Base-by-base conservation (phyloP, 441 rosid genomes). In the Adansonia gregorii region DNA sequence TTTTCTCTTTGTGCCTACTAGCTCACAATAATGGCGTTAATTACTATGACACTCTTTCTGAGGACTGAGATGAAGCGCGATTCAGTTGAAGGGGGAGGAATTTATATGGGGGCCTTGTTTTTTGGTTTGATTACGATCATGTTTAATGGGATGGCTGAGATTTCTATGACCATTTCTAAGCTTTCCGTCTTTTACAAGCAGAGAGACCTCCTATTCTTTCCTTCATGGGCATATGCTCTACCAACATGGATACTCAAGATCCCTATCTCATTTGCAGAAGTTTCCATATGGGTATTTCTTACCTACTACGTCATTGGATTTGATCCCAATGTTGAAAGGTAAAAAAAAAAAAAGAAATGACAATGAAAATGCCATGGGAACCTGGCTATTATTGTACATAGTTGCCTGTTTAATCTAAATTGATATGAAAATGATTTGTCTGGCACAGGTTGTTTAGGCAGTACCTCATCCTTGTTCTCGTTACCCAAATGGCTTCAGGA, bases 141-240 rank as follows among this genome's bases (percentile, higher is more conserved):
- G 84, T 95, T 93, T 73, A 88, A 91, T 15, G 96, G 97, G 0
- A 80, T 88, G 78, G 63, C 91, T 8, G 96, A 92, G 83, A 81
- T 95, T 11, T 82, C 93, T 1, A 85, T 95, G 94, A 86, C 97
- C 58, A 89, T 95, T 54, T 85, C 78, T 67, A 92, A 93, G 79
- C 98, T 95, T 83, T 95, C 97, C 6, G 92, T 95, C 78, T 93
- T 95, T 78, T 95, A 85, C 88, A 95, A 93, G 89, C 99, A 95
- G 82, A 88, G 99, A 3, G 89, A 86, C 69, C 81, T 89, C 70
- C 82, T 85, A 10, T 93, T 93, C 86, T 95, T 76, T 79, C 96
- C 99, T 12, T 19, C 95, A 0, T 95, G 98, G 99, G 85, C 91
- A 20, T 95, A 87, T 71, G 73, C 94, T 9, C 80, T 95, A 73